These are phyloP conservation scores for Alternaria alternata DNA, from an alignment of 2,329 filamentous ascomycete species.

Conservation along the genomic window DNA sequence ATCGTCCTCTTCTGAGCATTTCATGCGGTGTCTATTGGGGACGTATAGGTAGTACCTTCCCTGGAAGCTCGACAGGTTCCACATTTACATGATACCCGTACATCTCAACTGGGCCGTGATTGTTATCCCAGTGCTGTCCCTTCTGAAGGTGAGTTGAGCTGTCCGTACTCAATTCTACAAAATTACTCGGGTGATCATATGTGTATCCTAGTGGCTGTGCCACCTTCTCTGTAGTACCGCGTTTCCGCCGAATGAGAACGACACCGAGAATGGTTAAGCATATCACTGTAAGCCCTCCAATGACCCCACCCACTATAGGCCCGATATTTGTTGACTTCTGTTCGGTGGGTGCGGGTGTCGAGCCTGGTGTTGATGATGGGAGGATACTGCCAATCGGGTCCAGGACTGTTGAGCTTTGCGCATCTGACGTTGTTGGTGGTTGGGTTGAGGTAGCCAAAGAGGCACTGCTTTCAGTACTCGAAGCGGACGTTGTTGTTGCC, in stretches of 20 bases:
- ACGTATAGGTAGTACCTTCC: constrained; percentile 1
- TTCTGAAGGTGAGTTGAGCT: constrained; percentile 5
- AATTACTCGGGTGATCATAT: not conserved
- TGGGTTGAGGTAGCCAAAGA: constrained; percentile 3
- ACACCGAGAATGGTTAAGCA: constrained; percentile 19
- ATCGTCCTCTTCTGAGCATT: not conserved
- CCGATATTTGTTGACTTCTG: constrained; percentile 11
- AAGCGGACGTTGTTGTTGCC: constrained; percentile 16
- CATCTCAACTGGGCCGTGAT: constrained; percentile 18
- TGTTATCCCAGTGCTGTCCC: constrained; percentile 10
- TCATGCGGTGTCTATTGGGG: not conserved
- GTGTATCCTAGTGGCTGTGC: constrained; percentile 6
- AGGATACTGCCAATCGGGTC: not conserved
- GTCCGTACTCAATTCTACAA: constrained; percentile 1
- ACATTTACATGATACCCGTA: constrained; percentile 13
- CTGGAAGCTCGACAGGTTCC: constrained; percentile 18
- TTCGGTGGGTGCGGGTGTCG: not conserved
- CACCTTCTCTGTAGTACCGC: constrained; percentile 2
- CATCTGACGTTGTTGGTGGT: constrained; percentile 6
- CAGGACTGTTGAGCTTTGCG: not conserved
- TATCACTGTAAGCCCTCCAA: constrained; percentile 14
- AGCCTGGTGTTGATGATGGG: not conserved
- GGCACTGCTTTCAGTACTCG: constrained; percentile 8
- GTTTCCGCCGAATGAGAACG: constrained; percentile 20
- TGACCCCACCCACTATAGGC: constrained; percentile 18